These are phyloP conservation scores for Saposhnikovia divaricata DNA, from an alignment of 129 eudicot genomes.

Conservation along the genomic window DNA sequence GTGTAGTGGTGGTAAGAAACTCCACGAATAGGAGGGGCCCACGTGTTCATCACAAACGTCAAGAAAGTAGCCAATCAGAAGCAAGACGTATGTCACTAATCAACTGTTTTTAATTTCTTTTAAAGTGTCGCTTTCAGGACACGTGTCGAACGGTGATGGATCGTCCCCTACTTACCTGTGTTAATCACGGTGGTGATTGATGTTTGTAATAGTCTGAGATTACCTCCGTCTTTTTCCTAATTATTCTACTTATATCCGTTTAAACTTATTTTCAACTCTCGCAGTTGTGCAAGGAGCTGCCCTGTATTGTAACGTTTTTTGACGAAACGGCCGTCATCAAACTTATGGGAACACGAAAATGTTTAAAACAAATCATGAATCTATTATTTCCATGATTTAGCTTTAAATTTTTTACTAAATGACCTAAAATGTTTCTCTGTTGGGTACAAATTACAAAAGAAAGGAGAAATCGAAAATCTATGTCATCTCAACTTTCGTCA, in stretches of 20 bases:
- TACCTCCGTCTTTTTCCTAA: neutral
- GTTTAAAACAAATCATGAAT: too few relatives aligned
- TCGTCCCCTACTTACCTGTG: slow-evolving; percentile 1
- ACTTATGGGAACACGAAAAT: too few relatives aligned
- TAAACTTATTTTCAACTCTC: neutral
- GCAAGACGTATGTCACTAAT: slow-evolving; percentile 43
- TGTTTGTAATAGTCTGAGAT: neutral
- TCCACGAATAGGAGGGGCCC: slow-evolving; percentile 39
- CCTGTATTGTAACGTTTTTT: too few relatives aligned
- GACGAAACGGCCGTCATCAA: too few relatives aligned
- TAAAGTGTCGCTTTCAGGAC: slow-evolving; percentile 27
- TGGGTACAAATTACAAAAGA: too few relatives aligned
- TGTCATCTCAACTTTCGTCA: too few relatives aligned
- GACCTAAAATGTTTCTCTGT: too few relatives aligned
- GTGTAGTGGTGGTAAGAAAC: slow-evolving; percentile 38
- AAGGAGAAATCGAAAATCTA: too few relatives aligned
- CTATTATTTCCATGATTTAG: too few relatives aligned
- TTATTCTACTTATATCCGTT: neutral
- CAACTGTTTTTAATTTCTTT: slow-evolving; percentile 27
- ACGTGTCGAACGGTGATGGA: slow-evolving; percentile 23
- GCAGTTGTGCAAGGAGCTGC: too few relatives aligned
- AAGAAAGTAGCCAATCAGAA: slow-evolving; percentile 47
- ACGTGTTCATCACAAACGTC: slow-evolving; percentile 27
- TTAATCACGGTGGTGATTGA: slow-evolving; percentile 1
- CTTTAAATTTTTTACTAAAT: too few relatives aligned